phyloP scores from a whole-genome alignment of 306 rosid genomes.

The Sindora glabra region DNA sequence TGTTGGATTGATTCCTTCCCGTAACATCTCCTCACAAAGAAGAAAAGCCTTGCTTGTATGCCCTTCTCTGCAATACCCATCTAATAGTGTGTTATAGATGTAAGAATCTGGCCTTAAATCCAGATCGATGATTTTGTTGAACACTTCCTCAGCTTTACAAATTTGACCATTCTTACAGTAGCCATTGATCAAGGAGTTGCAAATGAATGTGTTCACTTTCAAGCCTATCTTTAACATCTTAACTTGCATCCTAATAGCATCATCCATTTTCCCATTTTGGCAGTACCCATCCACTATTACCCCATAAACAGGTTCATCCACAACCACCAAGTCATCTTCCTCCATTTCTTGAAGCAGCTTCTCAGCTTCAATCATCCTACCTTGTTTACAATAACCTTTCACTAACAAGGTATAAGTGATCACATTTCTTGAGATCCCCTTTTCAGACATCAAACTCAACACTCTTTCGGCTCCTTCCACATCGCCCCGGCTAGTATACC shows the following conservation, averaged over 20 bases:
- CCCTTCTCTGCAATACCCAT: conserved; percentile 33
- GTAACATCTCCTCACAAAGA: conserved; percentile 50
- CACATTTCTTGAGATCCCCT: too few relatives aligned
- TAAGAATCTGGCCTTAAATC: conserved; percentile 42
- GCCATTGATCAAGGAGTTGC: conserved; percentile 65
- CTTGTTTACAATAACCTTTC: conserved; percentile 51
- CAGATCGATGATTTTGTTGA: conserved; percentile 26
- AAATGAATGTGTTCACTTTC: conserved; percentile 53
- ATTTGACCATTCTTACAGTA: conserved; percentile 51
- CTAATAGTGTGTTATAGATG: conserved; percentile 35
- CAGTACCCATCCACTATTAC: conserved; percentile 46
- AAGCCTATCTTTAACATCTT: conserved; percentile 52
- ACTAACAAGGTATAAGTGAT: conserved; percentile 48
- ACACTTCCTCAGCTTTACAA: conserved; percentile 20
- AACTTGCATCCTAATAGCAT: conserved; percentile 61
- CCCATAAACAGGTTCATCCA: conserved; percentile 20
- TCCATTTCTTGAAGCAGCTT: conserved; percentile 8
- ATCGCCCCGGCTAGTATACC: too few relatives aligned
- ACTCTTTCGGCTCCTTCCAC: conserved; percentile 1
- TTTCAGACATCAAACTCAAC: conserved; percentile 16
- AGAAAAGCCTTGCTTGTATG: conserved; percentile 25
- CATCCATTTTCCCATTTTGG: conserved; percentile 52
- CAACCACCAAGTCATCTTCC: conserved; percentile 15
- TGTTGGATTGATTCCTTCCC: conserved; percentile 38
- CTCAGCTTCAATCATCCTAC: conserved; percentile 49